These are phyloP conservation scores for Aspergillus costaricaensis DNA, from an alignment of 2,329 filamentous ascomycete species.

Conservation along the genomic window DNA sequence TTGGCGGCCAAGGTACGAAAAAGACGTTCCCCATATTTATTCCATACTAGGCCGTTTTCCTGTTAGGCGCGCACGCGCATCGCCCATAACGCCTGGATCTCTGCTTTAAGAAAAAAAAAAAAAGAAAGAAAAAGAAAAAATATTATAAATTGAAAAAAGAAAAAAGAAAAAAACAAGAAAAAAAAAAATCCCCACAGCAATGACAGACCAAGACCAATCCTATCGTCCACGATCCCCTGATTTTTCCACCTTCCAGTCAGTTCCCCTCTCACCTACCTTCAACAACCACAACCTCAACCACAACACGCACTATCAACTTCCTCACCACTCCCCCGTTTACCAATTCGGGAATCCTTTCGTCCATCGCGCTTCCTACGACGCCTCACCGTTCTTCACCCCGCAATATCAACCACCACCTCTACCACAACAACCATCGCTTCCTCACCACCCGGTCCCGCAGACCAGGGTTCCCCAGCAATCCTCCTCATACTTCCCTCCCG, in stretches of 20 bases:
- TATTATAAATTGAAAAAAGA: constrained; percentile 18
- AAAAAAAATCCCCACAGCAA: constrained; percentile 31
- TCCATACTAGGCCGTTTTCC: constrained; percentile 7
- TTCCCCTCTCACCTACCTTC: constrained; percentile 38
- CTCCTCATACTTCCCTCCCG: constrained; percentile 32
- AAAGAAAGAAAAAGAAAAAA: neutral
- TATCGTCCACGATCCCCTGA: constrained; percentile 54
- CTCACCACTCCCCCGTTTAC: constrained; percentile 32
- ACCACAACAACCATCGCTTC: too few species aligned
- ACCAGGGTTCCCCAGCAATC: constrained; percentile 35
- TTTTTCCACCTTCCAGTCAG: constrained; percentile 51
- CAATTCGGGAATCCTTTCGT: constrained; percentile 37
- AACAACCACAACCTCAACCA: neutral
- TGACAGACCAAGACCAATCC: constrained; percentile 48
- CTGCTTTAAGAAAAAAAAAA: constrained; percentile 9
- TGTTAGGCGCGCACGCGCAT: constrained; percentile 14
- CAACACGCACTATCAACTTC: constrained; percentile 8
- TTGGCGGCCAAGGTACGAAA: constrained; percentile 2
- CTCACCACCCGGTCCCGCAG: constrained; percentile 17
- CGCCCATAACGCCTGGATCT: constrained; percentile 3
- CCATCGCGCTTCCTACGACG: constrained; percentile 49
- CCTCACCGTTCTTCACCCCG: constrained; percentile 48
- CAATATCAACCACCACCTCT: constrained; percentile 33
- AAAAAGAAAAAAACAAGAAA: constrained; percentile 13
- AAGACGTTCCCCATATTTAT: constrained; percentile 16